Conservation (phyloP, 495 filamentous ascomycete species). For the Daldinia decipiens region DNA sequence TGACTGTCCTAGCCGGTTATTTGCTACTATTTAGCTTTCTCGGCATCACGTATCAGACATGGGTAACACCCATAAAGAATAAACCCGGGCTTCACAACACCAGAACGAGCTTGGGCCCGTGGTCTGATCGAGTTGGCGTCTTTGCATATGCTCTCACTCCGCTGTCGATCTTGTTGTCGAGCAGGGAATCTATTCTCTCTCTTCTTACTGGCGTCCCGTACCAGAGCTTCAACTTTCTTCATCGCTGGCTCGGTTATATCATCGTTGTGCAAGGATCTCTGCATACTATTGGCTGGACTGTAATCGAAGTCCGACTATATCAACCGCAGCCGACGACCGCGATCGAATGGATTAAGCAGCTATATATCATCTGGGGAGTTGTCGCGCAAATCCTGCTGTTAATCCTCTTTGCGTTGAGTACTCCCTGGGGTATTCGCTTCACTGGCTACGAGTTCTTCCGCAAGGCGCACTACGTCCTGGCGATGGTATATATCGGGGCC, state of each 20-base stretch:
- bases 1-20: conserved; percentile 62
- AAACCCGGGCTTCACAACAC: conserved; percentile 62
- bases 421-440: conserved; percentile 63
- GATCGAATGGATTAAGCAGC: conserved; percentile 60
- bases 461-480: conserved; percentile 70
- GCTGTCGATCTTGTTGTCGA: conserved; percentile 67
- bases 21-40: conserved; percentile 71
- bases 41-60: conserved; percentile 66
- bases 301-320: conserved; percentile 69
- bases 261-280: conserved; percentile 69
- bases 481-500: conserved; percentile 72
- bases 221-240: conserved; percentile 75
- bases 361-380: conserved; percentile 72
- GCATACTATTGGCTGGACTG: conserved; percentile 73
- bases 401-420: conserved; percentile 64
- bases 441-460: conserved; percentile 76
- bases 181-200: conserved; percentile 68
- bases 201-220: conserved; percentile 72
- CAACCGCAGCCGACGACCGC: conserved; percentile 69
- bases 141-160: conserved; percentile 75
- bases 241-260: conserved; percentile 72
- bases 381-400: conserved; percentile 69
- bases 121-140: conserved; percentile 69
- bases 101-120: conserved; percentile 67
- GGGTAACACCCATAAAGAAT: conserved; percentile 67